Evolutionary conservation across 208 protist genomes (phyloP), one percentile per base, ranked within the genome.

Genomic region (Wallacemonas rigidus): DNA sequence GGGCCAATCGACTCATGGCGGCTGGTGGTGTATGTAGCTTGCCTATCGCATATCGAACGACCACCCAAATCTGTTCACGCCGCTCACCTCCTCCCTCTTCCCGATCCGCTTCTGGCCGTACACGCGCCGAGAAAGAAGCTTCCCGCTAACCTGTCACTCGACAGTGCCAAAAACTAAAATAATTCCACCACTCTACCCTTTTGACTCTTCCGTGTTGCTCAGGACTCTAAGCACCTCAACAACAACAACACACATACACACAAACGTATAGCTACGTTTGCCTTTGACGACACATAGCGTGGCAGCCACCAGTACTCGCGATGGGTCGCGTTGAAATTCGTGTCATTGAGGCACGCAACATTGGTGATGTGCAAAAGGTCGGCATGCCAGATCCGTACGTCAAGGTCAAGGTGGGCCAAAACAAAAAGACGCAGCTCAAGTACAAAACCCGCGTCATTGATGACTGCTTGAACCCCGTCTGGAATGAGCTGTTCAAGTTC

Each of bases 401-500:
- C 45, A 81, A 83, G 60, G 71, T 93, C 11, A 73, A 77, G 60
- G 57, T 80, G 39, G 80, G 76, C 1, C 75, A 88, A 57, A 58
- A 75, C 12, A 74, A 76, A 56, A 90, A 90, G 71, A 87, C 81
- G 45, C 83, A 77, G 45, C 51, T 70, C 53, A 71, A 74, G 65
- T 86, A 70, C 74, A 78, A 75, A 40, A 82, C 77, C 0, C 65
- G 67, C 35, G 75, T 91, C 35, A 69, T 82, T 40, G 50, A 83
- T 40, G 82, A 90, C 73, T 79, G 38, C 14, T 67, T 83, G 12
- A 79, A 88, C 80, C 90, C 90, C 1, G 72, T 79, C 5, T 95
- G 90, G 90, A 80, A 93, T 55, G 87, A 95, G 64, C 79, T 82
- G 11, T 80, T 91, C 77, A 85, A 80, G 60, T 95, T 95, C 71